phyloP scores from a whole-genome alignment of 2,329 filamentous ascomycete genomes.

The Botrytis fabae region DNA sequence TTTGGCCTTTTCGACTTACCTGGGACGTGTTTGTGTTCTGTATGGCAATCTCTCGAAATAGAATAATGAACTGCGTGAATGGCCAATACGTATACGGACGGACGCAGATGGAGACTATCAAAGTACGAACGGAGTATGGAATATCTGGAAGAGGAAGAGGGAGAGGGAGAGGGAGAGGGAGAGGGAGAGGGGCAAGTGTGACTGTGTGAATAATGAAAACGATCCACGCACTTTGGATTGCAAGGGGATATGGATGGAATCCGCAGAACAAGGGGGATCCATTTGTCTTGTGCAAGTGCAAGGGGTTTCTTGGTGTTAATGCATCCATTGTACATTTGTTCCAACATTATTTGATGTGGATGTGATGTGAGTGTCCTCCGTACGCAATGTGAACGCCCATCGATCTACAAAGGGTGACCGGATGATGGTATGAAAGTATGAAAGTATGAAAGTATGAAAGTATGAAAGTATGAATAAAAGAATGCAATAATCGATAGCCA shows the following conservation, averaged over 20 bases:
- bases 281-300: background rate
- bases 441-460: background rate
- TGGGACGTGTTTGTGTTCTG: too few relatives aligned
- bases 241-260: background rate
- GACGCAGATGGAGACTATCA: background rate
- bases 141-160: background rate
- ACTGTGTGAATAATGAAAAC: background rate
- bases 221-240: background rate
- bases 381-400: background rate
- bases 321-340: background rate
- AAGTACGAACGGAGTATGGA: background rate
- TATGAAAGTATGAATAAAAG: background rate
- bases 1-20: background rate
- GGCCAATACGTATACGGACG: background rate
- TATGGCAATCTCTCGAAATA: constrained; percentile 8
- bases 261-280: background rate
- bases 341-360: background rate
- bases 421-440: too few relatives aligned
- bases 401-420: background rate
- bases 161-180: too few relatives aligned
- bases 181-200: background rate
- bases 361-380: background rate
- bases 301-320: background rate
- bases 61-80: background rate
- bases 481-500: background rate